A percentile compares a stretch with the other conserved stretches of the same genome.
phyloP scores from a whole-genome alignment of 1,139 yeast genomes.

The Debaryomyces singareniensis region DNA sequence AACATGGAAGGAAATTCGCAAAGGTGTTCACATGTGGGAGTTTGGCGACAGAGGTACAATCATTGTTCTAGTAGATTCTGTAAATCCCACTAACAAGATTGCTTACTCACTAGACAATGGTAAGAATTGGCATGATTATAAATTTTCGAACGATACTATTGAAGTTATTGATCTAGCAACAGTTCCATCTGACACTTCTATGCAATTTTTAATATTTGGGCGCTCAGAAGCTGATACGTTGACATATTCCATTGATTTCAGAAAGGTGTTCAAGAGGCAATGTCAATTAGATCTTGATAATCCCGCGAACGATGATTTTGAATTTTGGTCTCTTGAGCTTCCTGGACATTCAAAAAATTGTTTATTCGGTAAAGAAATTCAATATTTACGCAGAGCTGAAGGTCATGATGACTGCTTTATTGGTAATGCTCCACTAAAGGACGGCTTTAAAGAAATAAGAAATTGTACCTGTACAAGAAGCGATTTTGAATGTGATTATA shows the following conservation, averaged over 20 bases:
- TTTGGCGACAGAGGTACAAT: constrained; percentile 93
- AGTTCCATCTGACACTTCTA: constrained; percentile 83
- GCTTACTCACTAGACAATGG: constrained; percentile 79
- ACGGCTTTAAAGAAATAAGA: constrained; percentile 51
- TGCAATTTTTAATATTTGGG: constrained; percentile 49
- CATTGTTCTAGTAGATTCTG: constrained; percentile 60
- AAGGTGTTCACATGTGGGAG: constrained; percentile 87
- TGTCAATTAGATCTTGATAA: constrained; percentile 62
- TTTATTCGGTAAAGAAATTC: constrained; percentile 82
- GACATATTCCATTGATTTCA: constrained; percentile 63
- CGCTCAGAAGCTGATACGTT: constrained; percentile 13
- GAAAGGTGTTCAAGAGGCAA: constrained; percentile 55
- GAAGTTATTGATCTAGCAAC: constrained; percentile 72
- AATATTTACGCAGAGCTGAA: constrained; percentile 65
- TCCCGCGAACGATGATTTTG: constrained; percentile 66
- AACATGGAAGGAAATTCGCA: constrained; percentile 73
- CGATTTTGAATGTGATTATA: constrained; percentile 94
- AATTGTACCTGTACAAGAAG: constrained; percentile 82
- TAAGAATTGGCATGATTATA: constrained; percentile 59
- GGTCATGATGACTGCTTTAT: constrained; percentile 67
- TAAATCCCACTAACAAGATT: constrained; percentile 51
- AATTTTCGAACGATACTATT: constrained; percentile 55
- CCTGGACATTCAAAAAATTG: constrained; percentile 60
- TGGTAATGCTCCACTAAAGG: constrained; percentile 67
- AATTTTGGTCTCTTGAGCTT: constrained; percentile 74